These are phyloP conservation scores for Thelonectria rubi DNA, from an alignment of 2,329 filamentous ascomycete species.

Conservation along the genomic window DNA sequence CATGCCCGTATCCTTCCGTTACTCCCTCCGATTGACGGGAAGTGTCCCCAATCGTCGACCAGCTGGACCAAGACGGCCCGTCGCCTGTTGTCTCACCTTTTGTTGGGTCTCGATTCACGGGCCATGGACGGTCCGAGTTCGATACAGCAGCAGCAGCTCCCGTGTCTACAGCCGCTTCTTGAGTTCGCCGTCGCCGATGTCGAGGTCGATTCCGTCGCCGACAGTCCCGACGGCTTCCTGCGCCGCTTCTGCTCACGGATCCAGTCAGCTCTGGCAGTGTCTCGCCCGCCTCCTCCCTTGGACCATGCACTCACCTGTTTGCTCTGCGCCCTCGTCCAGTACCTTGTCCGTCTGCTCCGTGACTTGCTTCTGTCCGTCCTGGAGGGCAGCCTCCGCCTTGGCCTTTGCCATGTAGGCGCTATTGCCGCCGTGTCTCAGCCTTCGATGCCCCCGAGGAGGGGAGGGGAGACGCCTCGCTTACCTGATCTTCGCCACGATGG, in stretches of 20 bases:
- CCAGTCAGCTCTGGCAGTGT: slow-evolving; percentile 14
- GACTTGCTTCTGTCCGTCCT: slow-evolving; percentile 14
- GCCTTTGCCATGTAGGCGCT: slow-evolving; percentile 19
- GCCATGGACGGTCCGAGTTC: too few relatives aligned
- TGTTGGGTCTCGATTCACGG: too few relatives aligned
- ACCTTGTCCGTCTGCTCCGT: slow-evolving; percentile 8
- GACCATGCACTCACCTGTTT: slow-evolving; percentile 12
- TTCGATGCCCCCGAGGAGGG: too few relatives aligned
- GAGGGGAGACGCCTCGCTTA: slow-evolving; percentile 7
- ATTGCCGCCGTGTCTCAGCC: slow-evolving; percentile 18
- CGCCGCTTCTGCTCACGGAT: slow-evolving; percentile 5
- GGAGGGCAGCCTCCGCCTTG: slow-evolving; percentile 10
- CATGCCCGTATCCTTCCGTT: slow-evolving; percentile 1
- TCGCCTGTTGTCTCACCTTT: neutral
- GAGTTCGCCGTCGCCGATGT: slow-evolving; percentile 9
- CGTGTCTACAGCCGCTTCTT: slow-evolving; percentile 17
- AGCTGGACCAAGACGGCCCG: neutral
- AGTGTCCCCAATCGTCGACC: neutral
- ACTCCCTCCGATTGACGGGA: neutral
- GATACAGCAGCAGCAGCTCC: neutral
- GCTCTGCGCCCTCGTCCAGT: slow-evolving; percentile 11
- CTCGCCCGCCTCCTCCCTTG: slow-evolving; percentile 13
- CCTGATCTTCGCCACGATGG: slow-evolving; percentile 14
- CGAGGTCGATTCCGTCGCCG: slow-evolving; percentile 12
- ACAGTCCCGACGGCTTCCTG: slow-evolving; percentile 16